Percentiles rank a stretch among this genome's conserved stretches.
phyloP scores from a whole-genome alignment of 1,139 yeast species.

The Candida labiduridarum region DNA sequence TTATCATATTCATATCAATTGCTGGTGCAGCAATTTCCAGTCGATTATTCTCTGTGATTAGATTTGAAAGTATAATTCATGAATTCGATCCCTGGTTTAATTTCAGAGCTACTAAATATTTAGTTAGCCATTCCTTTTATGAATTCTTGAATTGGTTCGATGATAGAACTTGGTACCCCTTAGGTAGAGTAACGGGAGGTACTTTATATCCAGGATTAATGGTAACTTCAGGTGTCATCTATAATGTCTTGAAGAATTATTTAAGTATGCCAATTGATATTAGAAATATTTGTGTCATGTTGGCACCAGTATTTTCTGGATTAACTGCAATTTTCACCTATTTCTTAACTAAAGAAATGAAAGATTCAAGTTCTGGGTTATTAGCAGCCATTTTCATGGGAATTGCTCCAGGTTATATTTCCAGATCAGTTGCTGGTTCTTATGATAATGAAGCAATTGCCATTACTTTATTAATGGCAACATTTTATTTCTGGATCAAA shows the following conservation, averaged over 20 bases:
- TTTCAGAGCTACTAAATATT: slow-evolving; percentile 89
- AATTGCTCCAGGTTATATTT: slow-evolving; percentile 97
- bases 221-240: slow-evolving; percentile 93
- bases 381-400: slow-evolving; percentile 95
- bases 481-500: slow-evolving; percentile 95
- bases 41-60: slow-evolving; percentile 75
- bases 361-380: slow-evolving; percentile 86
- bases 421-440: slow-evolving; percentile 98
- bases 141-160: slow-evolving; percentile 98
- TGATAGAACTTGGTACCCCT: slow-evolving; percentile 98
- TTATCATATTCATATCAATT: slow-evolving; percentile 66
- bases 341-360: slow-evolving; percentile 85
- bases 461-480: slow-evolving; percentile 90
- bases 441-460: slow-evolving; percentile 99
- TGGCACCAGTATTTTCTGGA: slow-evolving; percentile 97
- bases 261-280: slow-evolving; percentile 87
- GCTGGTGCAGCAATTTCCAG: slow-evolving; percentile 92
- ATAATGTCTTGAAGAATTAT: slow-evolving; percentile 67
- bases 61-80: slow-evolving; percentile 95
- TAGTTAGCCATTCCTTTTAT: slow-evolving; percentile 80
- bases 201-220: slow-evolving; percentile 96
- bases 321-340: slow-evolving; percentile 93
- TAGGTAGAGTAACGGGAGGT: slow-evolving; percentile 99
- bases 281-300: slow-evolving; percentile 90
- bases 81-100: slow-evolving; percentile 99